Base-by-base conservation (phyloP, 148 eudicot species). In the Chenopodium berlandieri region DNA sequence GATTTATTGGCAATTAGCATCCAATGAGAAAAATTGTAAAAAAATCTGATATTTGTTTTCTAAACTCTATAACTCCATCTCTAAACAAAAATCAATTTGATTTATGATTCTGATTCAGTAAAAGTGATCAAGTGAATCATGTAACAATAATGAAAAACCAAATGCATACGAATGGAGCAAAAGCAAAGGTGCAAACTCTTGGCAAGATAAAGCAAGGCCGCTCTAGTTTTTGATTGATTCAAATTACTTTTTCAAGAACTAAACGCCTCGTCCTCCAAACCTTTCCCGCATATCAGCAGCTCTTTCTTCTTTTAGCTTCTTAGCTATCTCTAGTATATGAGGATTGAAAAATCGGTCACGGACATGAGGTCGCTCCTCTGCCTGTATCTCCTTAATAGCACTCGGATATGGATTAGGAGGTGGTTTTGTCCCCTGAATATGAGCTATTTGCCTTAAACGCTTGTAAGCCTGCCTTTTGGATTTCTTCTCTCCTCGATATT, bases 401-500 rank as follows among this genome's bases (percentile, higher is more conserved):
- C 94, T 93, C 9, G 97, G 93, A 74, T 93, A 95, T 14, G 97
- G 98, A 79, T 95, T 95, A 58, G 92, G 91, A 73, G 94, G 91
- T 30, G 92, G 91, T 75, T 76, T 90, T 83, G 88, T 90, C 69
- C 91, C 98, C 87, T 90, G 91, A 60, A 87, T 72, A 9, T 89
- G 87, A 14, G 98, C 89, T 73, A 93, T 89, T 85, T 95, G 84
- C 90, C 87, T 93, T 85, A 92, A 69, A 30, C 93, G 86, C 66
- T 83, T 70, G 76, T 90, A 93, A 46, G 97, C 98, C 80, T 88
- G 87, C 89, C 85, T 92, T 82, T 89, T 95, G 20, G 82, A 87
- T 83, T 83, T 91, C 72, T 74, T 92, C 82, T 89, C 97, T 22
- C 78, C 83, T 70, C 90, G 87, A 83, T 95, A 95, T 84, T 95